Conservation (phyloP, 371 early-diverging fungal genomes). For the Cokeromyces recurvatus region DNA sequence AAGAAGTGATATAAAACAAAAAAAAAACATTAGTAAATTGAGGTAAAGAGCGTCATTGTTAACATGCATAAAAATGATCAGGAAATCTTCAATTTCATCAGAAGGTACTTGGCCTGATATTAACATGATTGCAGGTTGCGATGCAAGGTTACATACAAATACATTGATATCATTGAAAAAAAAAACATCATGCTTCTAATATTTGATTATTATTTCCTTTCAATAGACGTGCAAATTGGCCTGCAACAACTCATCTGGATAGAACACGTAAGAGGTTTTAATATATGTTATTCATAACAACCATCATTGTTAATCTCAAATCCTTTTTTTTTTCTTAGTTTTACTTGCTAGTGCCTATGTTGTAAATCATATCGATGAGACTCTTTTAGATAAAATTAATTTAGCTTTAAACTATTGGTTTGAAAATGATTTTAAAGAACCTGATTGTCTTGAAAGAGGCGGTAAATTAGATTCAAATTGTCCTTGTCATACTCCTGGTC, state of each 20-base stretch:
- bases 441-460: slow-evolving; percentile 19
- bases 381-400: slow-evolving; percentile 3
- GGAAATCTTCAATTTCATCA: slow-evolving; percentile 4
- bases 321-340: slow-evolving; percentile 1
- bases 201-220: background rate
- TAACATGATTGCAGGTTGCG: slow-evolving; percentile 17
- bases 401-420: slow-evolving; percentile 27
- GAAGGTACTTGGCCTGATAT: slow-evolving; percentile 19
- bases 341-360: slow-evolving; percentile 3
- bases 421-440: slow-evolving; percentile 15
- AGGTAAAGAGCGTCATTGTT: no score
- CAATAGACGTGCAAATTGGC: slow-evolving; percentile 27
- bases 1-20: background rate
- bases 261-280: slow-evolving; percentile 17
- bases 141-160: slow-evolving; percentile 8
- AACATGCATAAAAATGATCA: no score
- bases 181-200: background rate
- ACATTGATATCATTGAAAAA: no score
- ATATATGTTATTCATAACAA: no score
- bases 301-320: no score
- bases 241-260: slow-evolving; percentile 17
- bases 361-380: background rate
- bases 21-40: no score
- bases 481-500: slow-evolving; percentile 33
- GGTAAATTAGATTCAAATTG: slow-evolving; percentile 15